These are phyloP conservation scores for Phytophthora pistaciae DNA, from an alignment of 352 stramenopile species.

Conservation along the genomic window DNA sequence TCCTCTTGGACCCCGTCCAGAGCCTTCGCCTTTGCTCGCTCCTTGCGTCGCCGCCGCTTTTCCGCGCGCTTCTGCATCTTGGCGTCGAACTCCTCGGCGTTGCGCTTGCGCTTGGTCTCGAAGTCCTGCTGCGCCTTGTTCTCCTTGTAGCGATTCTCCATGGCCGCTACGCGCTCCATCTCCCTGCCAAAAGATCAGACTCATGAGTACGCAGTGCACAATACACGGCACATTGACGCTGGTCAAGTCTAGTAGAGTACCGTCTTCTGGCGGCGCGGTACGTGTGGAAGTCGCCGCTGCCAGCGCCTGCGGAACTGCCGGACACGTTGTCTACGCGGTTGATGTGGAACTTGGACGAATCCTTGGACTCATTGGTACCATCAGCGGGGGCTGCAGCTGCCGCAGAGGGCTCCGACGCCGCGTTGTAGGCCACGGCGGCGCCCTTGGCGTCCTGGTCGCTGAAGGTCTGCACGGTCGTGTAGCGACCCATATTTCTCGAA, in stretches of 20 bases:
- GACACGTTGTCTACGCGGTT: constrained; percentile 96
- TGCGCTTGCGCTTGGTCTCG: constrained; percentile 70
- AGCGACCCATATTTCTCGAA: constrained; percentile 59
- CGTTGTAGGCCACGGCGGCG: constrained; percentile 67
- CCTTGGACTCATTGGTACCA: constrained; percentile 28
- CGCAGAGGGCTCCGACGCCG: neutral
- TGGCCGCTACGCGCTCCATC: constrained; percentile 90
- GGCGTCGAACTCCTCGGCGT: constrained; percentile 73
- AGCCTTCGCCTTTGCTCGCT: constrained; percentile 64
- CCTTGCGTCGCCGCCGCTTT: constrained; percentile 80
- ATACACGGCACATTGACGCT: neutral
- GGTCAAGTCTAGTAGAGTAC: constrained; percentile 28
- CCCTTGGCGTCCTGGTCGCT: constrained; percentile 83
- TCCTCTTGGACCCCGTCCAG: constrained; percentile 34
- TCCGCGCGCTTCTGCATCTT: constrained; percentile 78
- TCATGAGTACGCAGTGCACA: neutral
- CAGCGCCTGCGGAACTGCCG: constrained; percentile 93
- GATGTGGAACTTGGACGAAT: constrained; percentile 47
- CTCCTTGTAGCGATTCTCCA: constrained; percentile 88
- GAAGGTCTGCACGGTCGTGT: constrained; percentile 89
- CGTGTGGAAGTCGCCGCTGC: constrained; percentile 97
- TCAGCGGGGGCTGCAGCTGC: constrained; percentile 1
- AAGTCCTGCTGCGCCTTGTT: constrained; percentile 74
- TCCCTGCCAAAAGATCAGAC: constrained; percentile 58
- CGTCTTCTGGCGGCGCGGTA: constrained; percentile 94